phyloP scores from a whole-genome alignment of 2,329 filamentous ascomycete species.

The Aspergillus oerlinghausenensis region DNA sequence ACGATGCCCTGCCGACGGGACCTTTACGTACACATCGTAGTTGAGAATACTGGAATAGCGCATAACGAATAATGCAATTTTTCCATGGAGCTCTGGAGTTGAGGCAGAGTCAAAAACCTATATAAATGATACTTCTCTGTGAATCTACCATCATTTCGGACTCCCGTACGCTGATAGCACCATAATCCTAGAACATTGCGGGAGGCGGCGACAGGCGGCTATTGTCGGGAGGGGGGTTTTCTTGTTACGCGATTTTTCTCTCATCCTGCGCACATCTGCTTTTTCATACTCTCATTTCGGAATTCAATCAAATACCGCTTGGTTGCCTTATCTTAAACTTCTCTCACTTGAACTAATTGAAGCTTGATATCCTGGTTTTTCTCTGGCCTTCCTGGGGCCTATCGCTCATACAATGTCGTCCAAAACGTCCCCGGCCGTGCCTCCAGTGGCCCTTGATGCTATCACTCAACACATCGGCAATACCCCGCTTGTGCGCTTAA shows the following conservation, averaged over 20 bases:
- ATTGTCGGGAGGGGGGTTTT: neutral
- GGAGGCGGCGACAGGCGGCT: neutral
- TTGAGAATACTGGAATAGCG: neutral
- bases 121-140: neutral
- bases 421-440: constrained; percentile 46
- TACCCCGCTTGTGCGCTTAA: constrained; percentile 89
- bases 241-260: neutral
- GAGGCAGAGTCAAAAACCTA: neutral
- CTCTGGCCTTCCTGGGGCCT: neutral
- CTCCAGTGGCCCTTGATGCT: constrained; percentile 57
- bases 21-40: neutral
- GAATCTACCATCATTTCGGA: neutral
- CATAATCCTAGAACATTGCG: neutral
- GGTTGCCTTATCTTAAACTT: neutral
- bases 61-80: neutral
- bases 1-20: too few species aligned
- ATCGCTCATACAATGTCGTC: constrained; percentile 41
- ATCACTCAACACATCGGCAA: constrained; percentile 89
- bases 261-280: neutral
- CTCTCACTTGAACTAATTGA: neutral
- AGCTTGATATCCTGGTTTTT: neutral
- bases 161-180: neutral
- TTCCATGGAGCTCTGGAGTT: neutral
- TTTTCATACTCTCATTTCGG: neutral
- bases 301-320: neutral